Base-by-base conservation (phyloP, 108 stramenopile species). In the Fragilaria radians region DNA sequence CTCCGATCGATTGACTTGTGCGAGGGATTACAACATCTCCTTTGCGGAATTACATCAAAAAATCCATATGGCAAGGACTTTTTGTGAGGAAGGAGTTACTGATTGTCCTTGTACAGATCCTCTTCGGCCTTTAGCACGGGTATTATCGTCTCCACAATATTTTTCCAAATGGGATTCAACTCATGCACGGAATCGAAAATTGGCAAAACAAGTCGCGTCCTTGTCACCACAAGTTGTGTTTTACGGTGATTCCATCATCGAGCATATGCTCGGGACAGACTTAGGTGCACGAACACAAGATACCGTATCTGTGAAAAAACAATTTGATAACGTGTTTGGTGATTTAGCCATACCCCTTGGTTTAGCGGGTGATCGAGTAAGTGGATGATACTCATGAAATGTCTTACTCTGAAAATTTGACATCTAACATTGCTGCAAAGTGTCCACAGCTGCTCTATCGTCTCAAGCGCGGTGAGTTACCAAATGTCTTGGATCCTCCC, bases 401-500 rank as follows among this genome's bases (percentile, higher is more conserved):
- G 7, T 14, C 36, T 42, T 52, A 5, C n/a, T n/a, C n/a, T n/a
- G 51, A 11, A 19, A 11, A 18, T 22, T 23, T 11, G 28, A 54
- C 0, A 29, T 22, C 31, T 18, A 25, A 27, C 51, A 17, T 23
- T 63, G 31, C 14, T 1, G 27, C 34, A 19, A 47, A 71, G 68
- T 63, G 74, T 17, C 63, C 72, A 56, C 76, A 80, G 53, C 52
- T 80, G 0, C 63, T 78, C 25, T 83, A 71, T 72, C 65, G 83
- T 21, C 48, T 85, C 2, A 55, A 68, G 65, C 65, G 79, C 54
- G 83, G 83, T 18, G 80, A 81, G 57, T 65, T 76, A 45, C 77
- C 77, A 4, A 60, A 61, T 24, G 65, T 54, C 18, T 65, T 85
- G 28, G 62, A 73, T 28, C 72, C 83, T 2, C 72, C 73, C 49